phyloP scores from a whole-genome alignment of 257 asterid genomes.

The Solanum ossicruentum region DNA sequence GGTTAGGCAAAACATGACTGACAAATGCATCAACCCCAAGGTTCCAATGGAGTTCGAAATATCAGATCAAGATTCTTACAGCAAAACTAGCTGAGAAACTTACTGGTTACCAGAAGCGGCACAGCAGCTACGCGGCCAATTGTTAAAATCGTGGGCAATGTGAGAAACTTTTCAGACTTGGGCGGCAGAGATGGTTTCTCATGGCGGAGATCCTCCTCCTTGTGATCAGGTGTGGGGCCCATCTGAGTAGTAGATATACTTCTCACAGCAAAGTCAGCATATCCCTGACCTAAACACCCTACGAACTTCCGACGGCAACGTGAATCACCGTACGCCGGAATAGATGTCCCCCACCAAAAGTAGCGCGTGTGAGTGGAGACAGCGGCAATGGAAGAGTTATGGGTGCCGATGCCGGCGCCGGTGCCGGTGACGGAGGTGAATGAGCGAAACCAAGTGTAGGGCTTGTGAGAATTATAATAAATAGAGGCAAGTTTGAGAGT shows the following conservation, averaged over 20 bases:
- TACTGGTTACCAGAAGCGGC: conserved; percentile 74
- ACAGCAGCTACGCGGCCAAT: conserved; percentile 87
- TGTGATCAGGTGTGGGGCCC: conserved; percentile 43
- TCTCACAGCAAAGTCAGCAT: background rate
- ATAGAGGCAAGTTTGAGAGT: conserved; percentile 40
- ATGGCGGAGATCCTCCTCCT: conserved; percentile 20
- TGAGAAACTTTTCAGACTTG: conserved; percentile 50
- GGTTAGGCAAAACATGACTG: background rate
- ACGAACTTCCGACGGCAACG: background rate
- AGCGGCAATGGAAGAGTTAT: background rate
- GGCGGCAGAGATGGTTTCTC: conserved; percentile 6
- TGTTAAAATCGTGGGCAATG: conserved; percentile 89
- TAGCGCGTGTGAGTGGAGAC: background rate
- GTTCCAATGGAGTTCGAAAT: background rate
- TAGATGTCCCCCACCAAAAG: conserved; percentile 39
- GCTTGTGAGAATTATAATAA: conserved; percentile 28
- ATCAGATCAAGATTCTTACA: background rate
- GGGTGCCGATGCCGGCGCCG: conserved; percentile 14
- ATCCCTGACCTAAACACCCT: conserved; percentile 13
- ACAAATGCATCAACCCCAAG: background rate
- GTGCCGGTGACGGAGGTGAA: conserved; percentile 20
- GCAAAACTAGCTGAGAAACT: conserved; percentile 2
- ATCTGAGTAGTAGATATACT: conserved; percentile 23
- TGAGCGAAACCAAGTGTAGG: conserved; percentile 23
- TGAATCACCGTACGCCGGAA: conserved; percentile 17